A percentile compares a stretch with the other conserved stretches of the same genome.
These are phyloP conservation scores for Naganishia albida DNA, from an alignment of 1,284 basidiomycete species.

Conservation along the genomic window DNA sequence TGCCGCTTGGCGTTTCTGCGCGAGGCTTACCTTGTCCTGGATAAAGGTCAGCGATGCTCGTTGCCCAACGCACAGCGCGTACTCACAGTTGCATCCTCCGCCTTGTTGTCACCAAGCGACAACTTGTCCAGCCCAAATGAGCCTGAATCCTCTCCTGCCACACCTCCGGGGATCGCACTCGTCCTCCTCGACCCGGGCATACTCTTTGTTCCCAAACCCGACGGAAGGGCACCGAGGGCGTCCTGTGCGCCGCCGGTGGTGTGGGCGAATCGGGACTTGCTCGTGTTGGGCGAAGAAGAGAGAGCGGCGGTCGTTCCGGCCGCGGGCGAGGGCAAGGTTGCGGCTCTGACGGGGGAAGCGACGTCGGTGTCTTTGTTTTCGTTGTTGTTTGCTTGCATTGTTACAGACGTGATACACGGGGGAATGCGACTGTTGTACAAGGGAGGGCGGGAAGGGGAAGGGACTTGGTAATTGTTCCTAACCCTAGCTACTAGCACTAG, in stretches of 20 bases:
- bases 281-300: slow-evolving; percentile 29
- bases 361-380: slow-evolving; percentile 1
- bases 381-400: neutral
- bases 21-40: slow-evolving; percentile 15
- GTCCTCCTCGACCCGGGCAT: slow-evolving; percentile 53
- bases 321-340: slow-evolving; percentile 19
- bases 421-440: slow-evolving; percentile 19
- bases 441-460: neutral
- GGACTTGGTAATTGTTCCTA: too few species aligned
- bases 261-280: slow-evolving; percentile 28
- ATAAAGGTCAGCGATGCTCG: slow-evolving; percentile 11
- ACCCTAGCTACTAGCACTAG: neutral
- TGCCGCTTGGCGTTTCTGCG: slow-evolving; percentile 14
- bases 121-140: slow-evolving; percentile 55
- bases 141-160: slow-evolving; percentile 37
- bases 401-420: slow-evolving; percentile 18
- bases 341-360: slow-evolving; percentile 17
- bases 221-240: slow-evolving; percentile 3
- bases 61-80: slow-evolving; percentile 11
- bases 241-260: slow-evolving; percentile 11
- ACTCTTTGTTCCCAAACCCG: slow-evolving; percentile 49
- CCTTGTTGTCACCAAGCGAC: slow-evolving; percentile 37
- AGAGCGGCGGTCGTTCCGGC: slow-evolving; percentile 11
- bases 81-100: slow-evolving; percentile 62
- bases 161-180: slow-evolving; percentile 38